These are phyloP conservation scores for Pichia sp. DNA, from an alignment of 1,139 yeast species.

Conservation along the genomic window DNA sequence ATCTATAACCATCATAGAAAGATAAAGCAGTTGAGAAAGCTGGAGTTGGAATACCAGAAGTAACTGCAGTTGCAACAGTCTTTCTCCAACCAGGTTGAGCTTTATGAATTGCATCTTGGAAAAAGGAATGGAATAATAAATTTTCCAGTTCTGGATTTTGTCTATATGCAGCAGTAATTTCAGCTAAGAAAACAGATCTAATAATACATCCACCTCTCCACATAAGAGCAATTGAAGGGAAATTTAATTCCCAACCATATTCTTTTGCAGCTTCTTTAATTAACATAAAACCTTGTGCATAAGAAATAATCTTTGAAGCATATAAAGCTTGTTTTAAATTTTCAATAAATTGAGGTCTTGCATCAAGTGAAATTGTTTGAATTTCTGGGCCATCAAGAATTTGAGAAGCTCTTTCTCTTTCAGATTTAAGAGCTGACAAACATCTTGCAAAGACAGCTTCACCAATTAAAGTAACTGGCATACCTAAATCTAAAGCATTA, in stretches of 20 bases:
- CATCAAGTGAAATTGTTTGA: slow-evolving; percentile 49
- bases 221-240: slow-evolving; percentile 98
- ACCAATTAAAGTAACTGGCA: slow-evolving; percentile 97
- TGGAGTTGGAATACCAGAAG: slow-evolving; percentile 92
- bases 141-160: slow-evolving; percentile 89
- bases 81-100: slow-evolving; percentile 97
- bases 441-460: slow-evolving; percentile 98
- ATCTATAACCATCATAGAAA: slow-evolving; percentile 98
- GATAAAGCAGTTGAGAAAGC: slow-evolving; percentile 95
- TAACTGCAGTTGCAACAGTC: slow-evolving; percentile 69
- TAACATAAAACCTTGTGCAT: slow-evolving; percentile 99
- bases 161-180: slow-evolving; percentile 94
- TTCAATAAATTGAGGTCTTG: slow-evolving; percentile 79
- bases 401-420: slow-evolving; percentile 82
- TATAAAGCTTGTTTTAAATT: slow-evolving; percentile 96
- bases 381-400: slow-evolving; percentile 71
- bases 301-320: slow-evolving; percentile 97
- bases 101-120: slow-evolving; percentile 81
- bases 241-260: slow-evolving; percentile 94
- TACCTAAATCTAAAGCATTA: slow-evolving; percentile 94
- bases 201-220: slow-evolving; percentile 99
- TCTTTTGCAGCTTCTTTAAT: slow-evolving; percentile 97
- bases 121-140: slow-evolving; percentile 93
- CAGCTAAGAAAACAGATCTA: slow-evolving; percentile 96
- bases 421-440: slow-evolving; percentile 84